A percentile compares a stretch with the other conserved stretches of the same genome.
These are phyloP conservation scores for Penicillium sp. DNA, from an alignment of 2,329 filamentous ascomycete genomes.

Conservation along the genomic window DNA sequence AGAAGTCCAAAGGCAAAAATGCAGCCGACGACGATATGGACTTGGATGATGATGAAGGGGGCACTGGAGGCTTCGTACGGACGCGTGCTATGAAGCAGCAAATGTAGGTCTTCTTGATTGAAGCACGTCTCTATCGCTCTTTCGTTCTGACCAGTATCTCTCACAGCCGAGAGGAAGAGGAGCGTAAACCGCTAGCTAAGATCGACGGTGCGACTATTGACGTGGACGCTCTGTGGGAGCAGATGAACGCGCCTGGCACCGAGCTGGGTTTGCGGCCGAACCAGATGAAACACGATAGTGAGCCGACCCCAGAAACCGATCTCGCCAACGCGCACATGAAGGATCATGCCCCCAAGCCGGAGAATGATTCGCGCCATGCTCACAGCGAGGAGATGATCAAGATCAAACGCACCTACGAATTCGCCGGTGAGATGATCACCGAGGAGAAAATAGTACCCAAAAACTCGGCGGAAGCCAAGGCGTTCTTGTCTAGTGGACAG, in stretches of 20 bases:
- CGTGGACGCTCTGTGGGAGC: slow-evolving; percentile 56
- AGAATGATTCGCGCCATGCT: slow-evolving; percentile 9
- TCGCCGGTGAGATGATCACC: slow-evolving; percentile 57
- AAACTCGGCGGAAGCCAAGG: slow-evolving; percentile 56
- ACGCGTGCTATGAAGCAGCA: slow-evolving; percentile 55
- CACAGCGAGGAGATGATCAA: slow-evolving; percentile 50
- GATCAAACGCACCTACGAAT: slow-evolving; percentile 59
- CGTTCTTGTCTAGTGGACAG: slow-evolving; percentile 49
- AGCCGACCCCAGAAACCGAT: slow-evolving; percentile 10
- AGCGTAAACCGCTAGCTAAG: slow-evolving; percentile 47
- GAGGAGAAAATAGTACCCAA: slow-evolving; percentile 56
- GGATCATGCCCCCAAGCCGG: slow-evolving; percentile 12
- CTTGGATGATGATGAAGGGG: slow-evolving; percentile 45
- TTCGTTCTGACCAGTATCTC: slow-evolving; percentile 4
- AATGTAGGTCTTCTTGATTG: slow-evolving; percentile 36
- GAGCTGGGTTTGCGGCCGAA: slow-evolving; percentile 10
- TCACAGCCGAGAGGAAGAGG: slow-evolving; percentile 38
- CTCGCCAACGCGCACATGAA: slow-evolving; percentile 14
- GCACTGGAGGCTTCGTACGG: slow-evolving; percentile 53
- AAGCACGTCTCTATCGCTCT: not conserved
- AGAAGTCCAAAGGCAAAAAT: slow-evolving; percentile 32
- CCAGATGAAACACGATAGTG: slow-evolving; percentile 18
- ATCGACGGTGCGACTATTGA: slow-evolving; percentile 56
- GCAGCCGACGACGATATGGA: slow-evolving; percentile 42
- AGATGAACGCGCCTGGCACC: slow-evolving; percentile 46